Base-by-base conservation (phyloP, 805 yeast genomes). In the Metschnikowia proteae region DNA sequence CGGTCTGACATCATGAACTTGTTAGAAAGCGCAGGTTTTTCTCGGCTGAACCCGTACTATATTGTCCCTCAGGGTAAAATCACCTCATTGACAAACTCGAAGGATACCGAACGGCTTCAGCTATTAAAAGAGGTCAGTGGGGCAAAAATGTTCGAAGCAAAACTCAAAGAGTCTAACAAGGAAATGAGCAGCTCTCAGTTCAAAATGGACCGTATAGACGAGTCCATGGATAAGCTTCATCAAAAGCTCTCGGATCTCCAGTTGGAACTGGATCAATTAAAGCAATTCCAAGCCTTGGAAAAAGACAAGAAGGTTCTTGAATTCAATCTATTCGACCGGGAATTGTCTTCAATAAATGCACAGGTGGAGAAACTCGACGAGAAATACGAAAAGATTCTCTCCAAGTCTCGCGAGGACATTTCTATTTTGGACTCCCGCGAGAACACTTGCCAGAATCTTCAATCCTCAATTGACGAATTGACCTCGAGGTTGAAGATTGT, bases 11-110 rank as follows among this genome's bases (percentile, higher is more conserved):
- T 91, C 11, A 82, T 83, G 81, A 86, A 87, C 54, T 68, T 88
- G 53, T 72, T 91, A 33, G 97, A 92, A 64, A 84, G 88, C 60
- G 96, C 96, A 0, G 99, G 99, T 0, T 89, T 94, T 61, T 86
- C 96, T 0, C 78, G 86, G 52, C 82, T 89, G 5, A 91, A 90
- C 55, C 97, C 97, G 0, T 92, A 91, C 66, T 92, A 92, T 64
- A 92, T 94, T 57, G 98, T 94, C 4, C 98, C 99, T 0, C 99
- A 94, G 67, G 99, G 99, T 22, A 77, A 88, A 58, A 88, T 94
- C 58, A 86, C 96, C 0, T 77, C 87, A 0, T 73, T 94, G 50
- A 92, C 98, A 0, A 89, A 89, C 61, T 92, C 97, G 0, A 87
- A 87, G 57, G 97, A 90, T 61, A 61, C 79, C 3, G 97, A 91